A percentile compares a stretch with the other conserved stretches of the same genome.
Evolutionary conservation across 805 yeast species (phyloP).

Genomic region (Hanseniaspora meyeri): DNA sequence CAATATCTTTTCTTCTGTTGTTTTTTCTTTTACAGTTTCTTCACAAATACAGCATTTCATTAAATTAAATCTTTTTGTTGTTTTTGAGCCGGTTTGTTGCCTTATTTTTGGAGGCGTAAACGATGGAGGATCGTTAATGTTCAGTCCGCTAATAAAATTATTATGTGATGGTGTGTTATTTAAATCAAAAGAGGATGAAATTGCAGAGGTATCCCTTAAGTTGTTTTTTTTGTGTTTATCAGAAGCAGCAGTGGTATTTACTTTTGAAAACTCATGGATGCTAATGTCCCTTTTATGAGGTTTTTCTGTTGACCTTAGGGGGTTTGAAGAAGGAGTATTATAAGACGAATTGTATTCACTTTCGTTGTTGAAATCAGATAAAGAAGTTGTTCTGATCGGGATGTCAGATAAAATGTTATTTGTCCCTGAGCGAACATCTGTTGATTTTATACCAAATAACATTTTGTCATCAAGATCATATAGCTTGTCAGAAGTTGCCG

Average conservation of each 20-base stretch:
- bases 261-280: neutral
- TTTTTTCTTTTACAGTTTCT: conserved; percentile 36
- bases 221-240: no score
- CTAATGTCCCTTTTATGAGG: neutral
- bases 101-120: neutral
- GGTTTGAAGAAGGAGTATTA: conserved; percentile 15
- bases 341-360: conserved; percentile 23
- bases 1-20: conserved; percentile 35
- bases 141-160: neutral
- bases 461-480: neutral
- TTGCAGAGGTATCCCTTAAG: neutral
- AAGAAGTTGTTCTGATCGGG: neutral
- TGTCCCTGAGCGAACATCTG: neutral
- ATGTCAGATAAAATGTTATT: neutral
- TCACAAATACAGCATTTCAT: conserved; percentile 35
- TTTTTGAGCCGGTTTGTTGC: neutral
- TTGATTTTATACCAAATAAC: neutral
- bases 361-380: conserved; percentile 17
- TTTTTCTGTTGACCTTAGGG: neutral
- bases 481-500: neutral
- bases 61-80: conserved; percentile 22
- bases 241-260: neutral
- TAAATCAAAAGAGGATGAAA: neutral
- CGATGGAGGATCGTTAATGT: neutral
- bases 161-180: neutral